phyloP scores from a whole-genome alignment of 2,329 filamentous ascomycete genomes.

The Karstenula rhodostoma region DNA sequence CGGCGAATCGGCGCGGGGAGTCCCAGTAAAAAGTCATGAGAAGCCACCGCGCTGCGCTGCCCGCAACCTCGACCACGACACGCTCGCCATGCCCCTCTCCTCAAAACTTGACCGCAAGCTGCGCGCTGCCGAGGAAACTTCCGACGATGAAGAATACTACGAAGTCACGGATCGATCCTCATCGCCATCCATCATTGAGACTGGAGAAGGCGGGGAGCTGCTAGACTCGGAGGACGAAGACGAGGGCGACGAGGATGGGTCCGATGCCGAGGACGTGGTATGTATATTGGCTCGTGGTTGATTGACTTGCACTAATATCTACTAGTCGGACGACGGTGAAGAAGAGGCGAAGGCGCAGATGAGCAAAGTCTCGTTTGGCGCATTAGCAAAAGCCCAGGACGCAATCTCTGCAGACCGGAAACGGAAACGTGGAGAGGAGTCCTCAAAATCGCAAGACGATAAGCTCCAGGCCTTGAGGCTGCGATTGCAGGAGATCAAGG shows the following conservation, averaged over 20 bases:
- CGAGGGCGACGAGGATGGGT: slow-evolving; percentile 32
- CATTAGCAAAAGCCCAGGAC: slow-evolving; percentile 86
- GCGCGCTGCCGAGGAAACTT: slow-evolving; percentile 46
- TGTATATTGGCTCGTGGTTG: slow-evolving; percentile 14
- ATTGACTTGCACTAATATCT: slow-evolving; percentile 18
- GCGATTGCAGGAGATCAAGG: slow-evolving; percentile 54
- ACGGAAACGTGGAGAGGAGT: slow-evolving; percentile 53
- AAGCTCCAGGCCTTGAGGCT: slow-evolving; percentile 57
- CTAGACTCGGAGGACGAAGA: slow-evolving; percentile 43
- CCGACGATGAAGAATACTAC: slow-evolving; percentile 49
- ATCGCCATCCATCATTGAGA: slow-evolving; percentile 51
- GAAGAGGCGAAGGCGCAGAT: slow-evolving; percentile 56
- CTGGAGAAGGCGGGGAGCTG: slow-evolving; percentile 44
- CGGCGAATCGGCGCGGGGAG: slow-evolving; percentile 7
- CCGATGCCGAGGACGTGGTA: slow-evolving; percentile 42
- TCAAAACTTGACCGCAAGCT: slow-evolving; percentile 47
- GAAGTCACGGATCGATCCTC: slow-evolving; percentile 52
- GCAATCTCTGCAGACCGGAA: slow-evolving; percentile 59
- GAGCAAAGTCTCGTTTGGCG: slow-evolving; percentile 81
- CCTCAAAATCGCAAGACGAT: slow-evolving; percentile 52
- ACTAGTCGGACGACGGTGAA: slow-evolving; percentile 46
- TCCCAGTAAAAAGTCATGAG: slow-evolving; percentile 5
- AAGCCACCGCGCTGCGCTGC: neutral
- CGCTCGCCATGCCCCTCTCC: slow-evolving; percentile 41
- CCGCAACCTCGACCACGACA: neutral